phyloP scores from a whole-genome alignment of 257 asterid genomes.

The Solanum dulcamara region DNA sequence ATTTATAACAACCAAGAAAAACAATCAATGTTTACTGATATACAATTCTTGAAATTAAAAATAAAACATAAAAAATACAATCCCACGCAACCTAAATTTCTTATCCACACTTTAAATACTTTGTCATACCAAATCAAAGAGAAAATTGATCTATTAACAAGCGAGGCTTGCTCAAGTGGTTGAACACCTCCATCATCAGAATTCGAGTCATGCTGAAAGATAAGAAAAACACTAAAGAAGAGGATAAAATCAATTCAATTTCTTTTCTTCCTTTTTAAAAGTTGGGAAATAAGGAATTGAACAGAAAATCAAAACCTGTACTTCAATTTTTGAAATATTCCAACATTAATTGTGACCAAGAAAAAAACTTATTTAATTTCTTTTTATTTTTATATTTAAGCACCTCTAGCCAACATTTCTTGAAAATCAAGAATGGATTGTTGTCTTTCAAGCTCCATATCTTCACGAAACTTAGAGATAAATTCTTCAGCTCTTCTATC shows the following conservation, averaged over 20 bases:
- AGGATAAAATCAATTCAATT: background rate
- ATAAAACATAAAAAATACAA: background rate
- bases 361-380: background rate
- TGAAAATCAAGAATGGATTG: slow-evolving; percentile 48
- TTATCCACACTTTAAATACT: background rate
- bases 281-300: background rate
- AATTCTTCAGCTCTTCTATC: slow-evolving; percentile 47
- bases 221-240: background rate
- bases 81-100: background rate
- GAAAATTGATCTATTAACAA: background rate
- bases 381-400: background rate
- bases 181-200: background rate
- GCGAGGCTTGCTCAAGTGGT: background rate
- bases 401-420: slow-evolving; percentile 58
- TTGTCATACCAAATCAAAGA: background rate
- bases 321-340: background rate
- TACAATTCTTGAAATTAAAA: background rate
- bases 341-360: background rate
- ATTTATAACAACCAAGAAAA: background rate
- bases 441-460: slow-evolving; percentile 57
- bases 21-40: background rate
- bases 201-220: background rate
- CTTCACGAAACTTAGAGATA: slow-evolving; percentile 43
- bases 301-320: background rate
- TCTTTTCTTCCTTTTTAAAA: background rate